Evolutionary conservation across 2,329 filamentous ascomycete species (phyloP), one percentile per base, ranked within the genome.

Genomic region (Hymenoscyphus infarciens): DNA sequence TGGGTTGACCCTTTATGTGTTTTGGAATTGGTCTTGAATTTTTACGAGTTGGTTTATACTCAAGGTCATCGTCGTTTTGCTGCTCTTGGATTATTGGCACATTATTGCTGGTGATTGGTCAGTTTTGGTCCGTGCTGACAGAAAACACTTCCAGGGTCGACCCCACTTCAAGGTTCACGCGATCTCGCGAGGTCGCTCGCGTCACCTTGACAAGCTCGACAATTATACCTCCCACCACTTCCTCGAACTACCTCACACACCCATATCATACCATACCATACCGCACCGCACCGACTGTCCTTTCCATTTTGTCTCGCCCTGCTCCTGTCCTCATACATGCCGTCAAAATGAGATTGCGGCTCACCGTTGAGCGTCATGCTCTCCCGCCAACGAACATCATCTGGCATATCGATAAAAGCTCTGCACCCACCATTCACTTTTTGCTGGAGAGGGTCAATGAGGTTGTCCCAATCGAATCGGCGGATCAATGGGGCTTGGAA

Each of bases 371-470:
- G 66, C 88, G 92, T 62, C 85, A 94, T 75, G 84, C 82, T 53
- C 81, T 95, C 27, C 91, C 92, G 7, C 83, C 89, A 49, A 83
- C 87, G 61, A 85, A 85, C 67, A 82, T 95, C 61, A 79, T 94
- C 49, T 94, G 91, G 87, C 83, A 84, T 31, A 83, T 89, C 19
- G 76, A 81, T 59, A 77, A 60, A 82, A 87, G 55, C 29, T 61
- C 67, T 11, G 52, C 67, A 38, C 82, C 87, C 60, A 96, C 91
- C 1, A 82, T 97, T 64, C 83, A 90, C 33, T 86, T 89, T 68
- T 83, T 97, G 1, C 80, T 97, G 42, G 86, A 90, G 66, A 84
- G 91, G 64, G 81, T 97, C 68, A 93, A 96, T 75, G 85, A 90
- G 53, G 82, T 90, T 16, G 79, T 97, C 1, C 92, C 93, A 0